A percentile compares a stretch with the other conserved stretches of the same genome.
phyloP scores from a whole-genome alignment of 1,284 basidiomycete species.

The Moesziomyces parantarcticus region DNA sequence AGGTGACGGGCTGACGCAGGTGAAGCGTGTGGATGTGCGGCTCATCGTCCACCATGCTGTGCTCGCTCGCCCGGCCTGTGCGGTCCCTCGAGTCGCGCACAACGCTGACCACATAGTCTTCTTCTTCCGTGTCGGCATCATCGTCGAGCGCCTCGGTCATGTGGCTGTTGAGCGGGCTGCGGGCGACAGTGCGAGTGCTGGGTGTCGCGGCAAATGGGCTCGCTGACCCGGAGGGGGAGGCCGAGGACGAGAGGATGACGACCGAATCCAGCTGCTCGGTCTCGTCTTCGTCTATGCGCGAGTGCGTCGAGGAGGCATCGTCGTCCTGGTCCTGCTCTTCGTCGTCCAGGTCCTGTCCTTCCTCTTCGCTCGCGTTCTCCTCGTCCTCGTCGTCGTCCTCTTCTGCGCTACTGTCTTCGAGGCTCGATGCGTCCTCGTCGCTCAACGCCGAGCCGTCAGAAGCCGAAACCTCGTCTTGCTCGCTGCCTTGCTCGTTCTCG shows the following conservation, averaged over 20 bases:
- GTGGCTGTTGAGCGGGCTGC: background rate
- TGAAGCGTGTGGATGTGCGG: conserved; percentile 40
- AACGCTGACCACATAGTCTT: conserved; percentile 14
- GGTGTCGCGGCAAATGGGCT: background rate
- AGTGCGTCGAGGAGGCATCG: conserved; percentile 7
- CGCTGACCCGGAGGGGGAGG: conserved; percentile 5
- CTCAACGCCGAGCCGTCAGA: background rate
- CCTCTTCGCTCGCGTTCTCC: conserved; percentile 4
- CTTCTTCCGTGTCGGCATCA: conserved; percentile 1
- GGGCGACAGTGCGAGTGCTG: too few species aligned
- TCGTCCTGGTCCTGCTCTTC: conserved; percentile 9
- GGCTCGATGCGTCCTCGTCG: too few species aligned
- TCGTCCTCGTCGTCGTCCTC: conserved; percentile 14
- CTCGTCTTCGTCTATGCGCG: conserved; percentile 20
- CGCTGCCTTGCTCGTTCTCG: conserved; percentile 3
- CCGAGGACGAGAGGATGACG: conserved; percentile 14
- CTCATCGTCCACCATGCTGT: conserved; percentile 19
- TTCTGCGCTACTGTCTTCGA: background rate
- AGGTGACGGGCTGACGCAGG: conserved; percentile 25
- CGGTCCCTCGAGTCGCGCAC: conserved; percentile 34
- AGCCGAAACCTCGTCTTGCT: conserved; percentile 1
- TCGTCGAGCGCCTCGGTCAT: conserved; percentile 1
- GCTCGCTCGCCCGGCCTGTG: conserved; percentile 7
- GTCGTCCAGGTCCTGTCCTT: background rate
- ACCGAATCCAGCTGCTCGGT: conserved; percentile 17